Evolutionary conservation across 1,284 basidiomycete genomes (phyloP), one percentile per base, ranked within the genome.

Genomic region (Ceratobasidium sp.): DNA sequence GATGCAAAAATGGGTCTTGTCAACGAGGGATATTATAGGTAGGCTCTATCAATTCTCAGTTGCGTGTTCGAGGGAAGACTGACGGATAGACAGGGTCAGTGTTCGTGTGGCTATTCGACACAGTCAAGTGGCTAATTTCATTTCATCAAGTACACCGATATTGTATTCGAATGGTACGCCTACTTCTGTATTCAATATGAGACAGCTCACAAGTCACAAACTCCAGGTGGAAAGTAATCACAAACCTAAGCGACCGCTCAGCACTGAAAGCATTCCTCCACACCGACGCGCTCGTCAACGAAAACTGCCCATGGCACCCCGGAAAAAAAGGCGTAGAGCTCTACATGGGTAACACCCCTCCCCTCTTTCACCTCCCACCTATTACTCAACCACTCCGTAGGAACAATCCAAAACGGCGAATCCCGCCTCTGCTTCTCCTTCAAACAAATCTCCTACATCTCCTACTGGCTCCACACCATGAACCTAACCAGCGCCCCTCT

Each of bases 381-480:
- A 40, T 26, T 26, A 13, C 42, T 40, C 46, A 38, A 59, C 26
- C 65, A 46, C 46, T 12, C 26, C 17, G 26, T 75, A 86, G 91
- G 90, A 3, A 92, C 89, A 0, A 87, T 94, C 74, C 85, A 87
- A 67, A 90, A 88, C 77, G 91, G 92, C 81, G 89, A 92, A 84
- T 88, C 90, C 1, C 89, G 92, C 15, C 87, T 96, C 15, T 86
- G 95, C 71, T 94, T 95, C 82, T 93, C 93, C 9, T 93, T 93
- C 13, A 90, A 89, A 7, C 96, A 97, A 85, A 87, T 96, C 78
- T 93, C 96, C 83, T 97, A 96, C 83, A 83, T 94, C 20, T 89
- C 93, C 73, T 95, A 96, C 84, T 96, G 93, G 90, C 88, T 96
- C 62, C 89, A 94, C 82, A 89, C 91, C 0, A 91, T 92, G 88